phyloP scores from a whole-genome alignment of 2,329 filamentous ascomycete species.

The Didymella pomorum region DNA sequence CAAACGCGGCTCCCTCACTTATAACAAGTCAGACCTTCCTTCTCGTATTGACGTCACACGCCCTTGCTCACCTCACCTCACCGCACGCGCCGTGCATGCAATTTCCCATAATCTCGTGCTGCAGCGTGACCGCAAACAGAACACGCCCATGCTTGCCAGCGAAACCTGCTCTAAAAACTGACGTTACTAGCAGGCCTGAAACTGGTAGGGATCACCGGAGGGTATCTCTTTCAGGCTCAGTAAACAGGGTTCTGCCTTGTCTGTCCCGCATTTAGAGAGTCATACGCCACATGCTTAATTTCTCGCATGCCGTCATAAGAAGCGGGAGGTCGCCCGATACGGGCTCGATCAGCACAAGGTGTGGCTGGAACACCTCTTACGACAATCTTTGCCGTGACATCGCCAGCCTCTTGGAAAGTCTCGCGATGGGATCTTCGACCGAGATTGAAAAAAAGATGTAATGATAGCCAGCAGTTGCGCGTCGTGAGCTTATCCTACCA shows the following conservation, averaged over 20 bases:
- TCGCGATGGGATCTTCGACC: constrained; percentile 15
- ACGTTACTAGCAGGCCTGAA: constrained; percentile 16
- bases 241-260: constrained; percentile 14
- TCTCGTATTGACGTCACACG: constrained; percentile 19
- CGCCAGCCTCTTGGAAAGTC: constrained; percentile 16
- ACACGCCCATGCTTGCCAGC: constrained; percentile 14
- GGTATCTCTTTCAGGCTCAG: constrained; percentile 8
- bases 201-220: constrained; percentile 13
- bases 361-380: constrained; percentile 17
- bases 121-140: constrained; percentile 22
- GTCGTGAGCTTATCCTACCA: constrained; percentile 15
- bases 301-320: constrained; percentile 18
- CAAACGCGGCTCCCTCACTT: constrained; percentile 24
- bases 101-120: constrained; percentile 14
- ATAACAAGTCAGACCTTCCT: constrained; percentile 15
- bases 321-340: constrained; percentile 4
- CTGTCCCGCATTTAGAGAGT: constrained; percentile 15
- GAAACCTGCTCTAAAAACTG: constrained; percentile 23
- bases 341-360: constrained; percentile 9
- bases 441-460: constrained; percentile 8
- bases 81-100: constrained; percentile 17
- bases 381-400: constrained; percentile 3
- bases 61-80: constrained; percentile 16
- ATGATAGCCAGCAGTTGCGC: constrained; percentile 22
- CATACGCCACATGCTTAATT: constrained; percentile 22